Base-by-base conservation (phyloP, 2,329 filamentous ascomycete species). In the Aspergillus piperis region DNA sequence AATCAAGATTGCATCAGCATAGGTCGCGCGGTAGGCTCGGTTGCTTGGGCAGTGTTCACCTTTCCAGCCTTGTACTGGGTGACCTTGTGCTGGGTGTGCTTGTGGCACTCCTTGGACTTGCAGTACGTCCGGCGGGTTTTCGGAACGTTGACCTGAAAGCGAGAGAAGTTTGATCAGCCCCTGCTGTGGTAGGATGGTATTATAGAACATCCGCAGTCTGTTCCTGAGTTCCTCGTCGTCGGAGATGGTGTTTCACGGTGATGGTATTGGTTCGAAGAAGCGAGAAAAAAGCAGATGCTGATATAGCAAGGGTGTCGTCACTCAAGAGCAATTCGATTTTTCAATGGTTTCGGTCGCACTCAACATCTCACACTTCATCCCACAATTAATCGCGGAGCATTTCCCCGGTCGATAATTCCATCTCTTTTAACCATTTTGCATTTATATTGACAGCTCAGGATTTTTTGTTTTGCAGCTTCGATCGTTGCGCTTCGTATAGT, bases 21-120 rank as follows among this genome's bases (percentile, higher is more conserved):
- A 55, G 64, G 68, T 65, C 62, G 57, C 49, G 48, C 57, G 51
- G 54, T 48, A 54, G 49, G 51, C 42, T 59, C 63, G 59, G 58
- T 60, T 61, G 61, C 54, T 17, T 47, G 62, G 61, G 64, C 67
- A 58, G 59, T 66, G 65, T 80, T 73, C 81, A 90, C 88, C 88
- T 96, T 96, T 82, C 91, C 91, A 79, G 91, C 91, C 86, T 96
- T 96, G 90, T 96, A 96, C 85, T 96, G 92, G 74, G 91, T 95
- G 79, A 95, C 91, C 85, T 92, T 92, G 87, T 93, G 90, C 82
- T 91, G 88, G 77, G 89, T 92, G 87, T 93, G 90, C 85, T 92
- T 92, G 88, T 86, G 85, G 91, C 92, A 96, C 78, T 92, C 88
- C 86, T 90, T 93, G 86, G 90, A 90, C 87, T 96, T 96, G 91